A percentile compares a stretch with the other conserved stretches of the same genome.
phyloP scores from a whole-genome alignment of 495 filamentous ascomycete genomes.

The Tirmania nivea region DNA sequence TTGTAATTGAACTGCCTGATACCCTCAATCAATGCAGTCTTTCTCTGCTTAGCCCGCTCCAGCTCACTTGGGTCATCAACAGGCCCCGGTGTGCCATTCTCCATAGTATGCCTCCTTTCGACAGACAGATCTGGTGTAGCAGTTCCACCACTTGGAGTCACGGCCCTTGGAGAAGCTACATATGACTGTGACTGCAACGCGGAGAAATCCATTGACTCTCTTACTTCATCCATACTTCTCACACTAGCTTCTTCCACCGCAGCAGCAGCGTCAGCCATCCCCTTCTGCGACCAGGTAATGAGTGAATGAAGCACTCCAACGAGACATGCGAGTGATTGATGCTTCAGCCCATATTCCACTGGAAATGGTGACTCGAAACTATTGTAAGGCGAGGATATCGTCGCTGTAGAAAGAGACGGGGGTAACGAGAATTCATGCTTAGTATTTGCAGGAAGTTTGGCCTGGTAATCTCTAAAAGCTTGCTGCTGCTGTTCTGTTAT shows the following conservation, averaged over 20 bases:
- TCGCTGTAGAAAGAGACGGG: slow-evolving; percentile 60
- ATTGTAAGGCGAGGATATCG: slow-evolving; percentile 30
- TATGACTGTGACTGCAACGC: slow-evolving; percentile 27
- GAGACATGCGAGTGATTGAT: slow-evolving; percentile 65
- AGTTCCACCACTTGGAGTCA: not conserved
- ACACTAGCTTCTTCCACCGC: not conserved
- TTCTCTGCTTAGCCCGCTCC: slow-evolving; percentile 78
- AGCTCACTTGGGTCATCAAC: slow-evolving; percentile 71
- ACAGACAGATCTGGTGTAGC: not conserved
- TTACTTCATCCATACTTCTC: slow-evolving; percentile 40
- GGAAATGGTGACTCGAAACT: slow-evolving; percentile 39
- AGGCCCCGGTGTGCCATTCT: slow-evolving; percentile 4
- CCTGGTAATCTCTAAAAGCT: slow-evolving; percentile 54
- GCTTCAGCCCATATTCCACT: slow-evolving; percentile 68
- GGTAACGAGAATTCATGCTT: slow-evolving; percentile 31
- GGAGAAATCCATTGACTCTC: slow-evolving; percentile 59
- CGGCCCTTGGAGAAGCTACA: slow-evolving; percentile 25
- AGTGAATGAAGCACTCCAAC: slow-evolving; percentile 74
- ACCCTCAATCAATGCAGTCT: slow-evolving; percentile 73
- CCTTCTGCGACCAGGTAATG: slow-evolving; percentile 77
- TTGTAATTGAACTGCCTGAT: slow-evolving; percentile 96
- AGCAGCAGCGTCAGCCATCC: slow-evolving; percentile 33
- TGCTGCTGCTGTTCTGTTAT: slow-evolving; percentile 62
- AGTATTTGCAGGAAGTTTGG: slow-evolving; percentile 27
- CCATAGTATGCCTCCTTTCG: slow-evolving; percentile 13